phyloP scores from a whole-genome alignment of 164 flowering plant genomes.

The Buxus sempervirens region DNA sequence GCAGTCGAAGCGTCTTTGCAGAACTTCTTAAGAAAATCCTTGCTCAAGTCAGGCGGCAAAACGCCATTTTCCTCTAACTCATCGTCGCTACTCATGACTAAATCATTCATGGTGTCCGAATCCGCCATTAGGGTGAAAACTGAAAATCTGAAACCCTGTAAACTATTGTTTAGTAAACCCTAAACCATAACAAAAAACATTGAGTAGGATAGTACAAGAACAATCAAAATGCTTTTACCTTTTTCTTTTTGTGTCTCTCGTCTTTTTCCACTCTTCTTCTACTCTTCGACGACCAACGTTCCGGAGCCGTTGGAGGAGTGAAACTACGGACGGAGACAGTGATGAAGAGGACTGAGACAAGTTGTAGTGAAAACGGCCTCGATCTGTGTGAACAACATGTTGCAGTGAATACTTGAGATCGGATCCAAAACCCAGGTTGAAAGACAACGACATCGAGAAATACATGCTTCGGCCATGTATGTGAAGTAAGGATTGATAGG shows the following conservation, averaged over 20 bases:
- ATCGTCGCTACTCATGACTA: background rate
- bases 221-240: background rate
- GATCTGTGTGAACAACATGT: no score
- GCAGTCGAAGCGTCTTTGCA: slow-evolving; percentile 49
- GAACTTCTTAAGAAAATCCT: slow-evolving; percentile 35
- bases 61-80: background rate
- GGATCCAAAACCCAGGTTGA: no score
- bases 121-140: background rate
- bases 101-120: background rate
- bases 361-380: no score
- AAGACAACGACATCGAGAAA: no score
- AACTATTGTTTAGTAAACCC: background rate
- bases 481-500: no score
- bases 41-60: slow-evolving; percentile 20
- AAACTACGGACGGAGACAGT: no score
- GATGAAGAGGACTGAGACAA: no score
- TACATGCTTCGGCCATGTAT: no score
- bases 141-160: background rate
- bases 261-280: background rate
- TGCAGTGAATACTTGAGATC: no score
- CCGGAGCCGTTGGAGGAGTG: no score
- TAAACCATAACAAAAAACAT: background rate
- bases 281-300: no score
- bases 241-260: background rate
- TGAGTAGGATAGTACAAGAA: no score